Evolutionary conservation across 768 basidiomycete genomes (phyloP), one percentile per base, ranked within the genome.

Genomic region (Mycena albidolilacea): DNA sequence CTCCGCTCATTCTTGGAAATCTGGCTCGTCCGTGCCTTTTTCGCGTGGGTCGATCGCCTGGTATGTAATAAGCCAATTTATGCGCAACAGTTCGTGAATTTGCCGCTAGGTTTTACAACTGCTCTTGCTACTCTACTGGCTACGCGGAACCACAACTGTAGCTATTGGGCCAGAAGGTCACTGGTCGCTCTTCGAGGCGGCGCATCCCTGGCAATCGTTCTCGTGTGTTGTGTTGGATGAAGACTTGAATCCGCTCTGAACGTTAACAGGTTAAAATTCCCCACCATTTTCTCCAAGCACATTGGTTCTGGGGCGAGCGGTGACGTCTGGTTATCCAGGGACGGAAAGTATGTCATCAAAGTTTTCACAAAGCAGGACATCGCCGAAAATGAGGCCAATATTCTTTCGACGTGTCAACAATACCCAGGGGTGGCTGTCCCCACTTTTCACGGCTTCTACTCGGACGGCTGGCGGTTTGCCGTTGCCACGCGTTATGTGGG

Each of bases 401-500:
- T 63, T 0, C 14, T 63, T 23, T 48, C 5, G 14, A 48, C 2
- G 19, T 63, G 61, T 44, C 61, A 63, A 11, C 44, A 35, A 35
- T 19, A 35, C 61, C 61, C 61, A 14, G 61, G 9, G 44, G 5
- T 48, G 0, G 44, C 44, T 48, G 61, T 48, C 23, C 11, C 44
- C 43, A 63, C 23, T 35, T 63, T 63, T 19, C 44, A 48, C 39
- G 61, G 61, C 44, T 23, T 63, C 30, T 63, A 63, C 43, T 63
- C 61, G 6, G 61, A 63, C 35, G 61, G 61, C 0, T 48, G 43
- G 61, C 44, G 61, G 44, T 63, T 63, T 48, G 61, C 5, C 5
- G 0, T 63, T 19, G 44, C 37, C 30, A 63, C 30, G 17, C 17
- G 23, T 30, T 63, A 63, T 48, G 61, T 9, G 30, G 61, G 61